Conservation (phyloP, 2,329 filamentous ascomycete species). For the Alternaria incomplexa region DNA sequence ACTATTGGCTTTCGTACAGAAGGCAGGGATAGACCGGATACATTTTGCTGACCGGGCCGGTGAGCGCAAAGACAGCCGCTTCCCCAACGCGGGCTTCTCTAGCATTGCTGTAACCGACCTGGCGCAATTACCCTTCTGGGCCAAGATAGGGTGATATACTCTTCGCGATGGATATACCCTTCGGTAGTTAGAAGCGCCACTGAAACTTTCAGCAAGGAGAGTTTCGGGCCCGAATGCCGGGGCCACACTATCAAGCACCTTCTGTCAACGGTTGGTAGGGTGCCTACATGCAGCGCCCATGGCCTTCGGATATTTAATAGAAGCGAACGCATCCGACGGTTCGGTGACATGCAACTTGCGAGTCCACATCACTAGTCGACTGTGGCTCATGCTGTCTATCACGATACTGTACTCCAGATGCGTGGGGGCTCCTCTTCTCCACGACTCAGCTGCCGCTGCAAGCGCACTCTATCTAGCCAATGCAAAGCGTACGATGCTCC, state of each 20-base stretch:
- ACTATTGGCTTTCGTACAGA: constrained; percentile 72
- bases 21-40: constrained; percentile 68
- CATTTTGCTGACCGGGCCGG: constrained; percentile 43
- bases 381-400: not conserved
- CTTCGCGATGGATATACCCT: constrained; percentile 1
- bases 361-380: not conserved
- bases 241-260: constrained; percentile 7
- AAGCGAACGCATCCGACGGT: constrained; percentile 3
- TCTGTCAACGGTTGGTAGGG: constrained; percentile 6
- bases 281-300: constrained; percentile 23
- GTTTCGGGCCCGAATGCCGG: constrained; percentile 15
- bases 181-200: constrained; percentile 9
- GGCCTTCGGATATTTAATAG: not conserved
- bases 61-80: constrained; percentile 35
- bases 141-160: constrained; percentile 18
- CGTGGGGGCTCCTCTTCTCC: constrained; percentile 14
- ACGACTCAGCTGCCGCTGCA: constrained; percentile 29
- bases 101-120: constrained; percentile 40
- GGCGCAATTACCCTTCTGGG: constrained; percentile 39
- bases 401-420: constrained; percentile 13
- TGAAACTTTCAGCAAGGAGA: constrained; percentile 5
- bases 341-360: not conserved
- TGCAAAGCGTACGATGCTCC: constrained; percentile 26
- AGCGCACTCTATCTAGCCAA: constrained; percentile 35
- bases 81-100: constrained; percentile 45